Conservation (phyloP, 768 basidiomycete species). For the Strobilomyces echinocephalus region DNA sequence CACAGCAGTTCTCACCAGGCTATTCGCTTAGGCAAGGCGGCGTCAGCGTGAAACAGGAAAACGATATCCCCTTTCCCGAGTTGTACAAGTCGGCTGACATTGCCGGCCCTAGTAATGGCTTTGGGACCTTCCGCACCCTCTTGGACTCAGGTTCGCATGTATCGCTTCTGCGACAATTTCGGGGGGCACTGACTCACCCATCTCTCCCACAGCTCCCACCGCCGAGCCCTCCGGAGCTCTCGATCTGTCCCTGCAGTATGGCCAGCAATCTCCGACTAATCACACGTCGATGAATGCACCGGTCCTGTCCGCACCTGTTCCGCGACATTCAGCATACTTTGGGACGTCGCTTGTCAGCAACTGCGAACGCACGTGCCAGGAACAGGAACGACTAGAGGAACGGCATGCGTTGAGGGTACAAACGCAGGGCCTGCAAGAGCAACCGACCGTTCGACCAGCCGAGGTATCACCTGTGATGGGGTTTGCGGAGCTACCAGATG, state of each 20-base stretch:
- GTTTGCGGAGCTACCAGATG: constrained; percentile 27
- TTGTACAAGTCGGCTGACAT: constrained; percentile 21
- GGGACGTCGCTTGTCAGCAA: constrained; percentile 27
- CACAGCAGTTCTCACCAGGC: constrained; percentile 18
- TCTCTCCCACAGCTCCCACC: constrained; percentile 13
- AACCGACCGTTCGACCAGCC: constrained; percentile 30
- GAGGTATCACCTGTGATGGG: constrained; percentile 31
- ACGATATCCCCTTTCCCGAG: constrained; percentile 24
- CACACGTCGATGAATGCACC: constrained; percentile 21
- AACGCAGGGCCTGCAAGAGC: constrained; percentile 31
- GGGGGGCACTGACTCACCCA: constrained; percentile 1
- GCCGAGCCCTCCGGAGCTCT: constrained; percentile 19
- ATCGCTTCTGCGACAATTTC: not conserved
- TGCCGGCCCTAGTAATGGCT: constrained; percentile 19
- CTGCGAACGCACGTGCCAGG: constrained; percentile 36
- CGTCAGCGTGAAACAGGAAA: constrained; percentile 27
- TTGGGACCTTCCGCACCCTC: constrained; percentile 19
- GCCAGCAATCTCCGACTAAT: constrained; percentile 14
- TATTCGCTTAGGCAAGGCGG: constrained; percentile 22
- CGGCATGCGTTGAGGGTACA: constrained; percentile 27
- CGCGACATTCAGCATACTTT: constrained; percentile 31
- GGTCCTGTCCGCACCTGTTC: constrained; percentile 29
- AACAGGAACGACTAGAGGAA: constrained; percentile 34
- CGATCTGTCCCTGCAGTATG: constrained; percentile 25
- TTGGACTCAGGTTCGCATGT: constrained; percentile 29